phyloP scores from a whole-genome alignment of 306 rosid species.

The Quercus wislizeni region DNA sequence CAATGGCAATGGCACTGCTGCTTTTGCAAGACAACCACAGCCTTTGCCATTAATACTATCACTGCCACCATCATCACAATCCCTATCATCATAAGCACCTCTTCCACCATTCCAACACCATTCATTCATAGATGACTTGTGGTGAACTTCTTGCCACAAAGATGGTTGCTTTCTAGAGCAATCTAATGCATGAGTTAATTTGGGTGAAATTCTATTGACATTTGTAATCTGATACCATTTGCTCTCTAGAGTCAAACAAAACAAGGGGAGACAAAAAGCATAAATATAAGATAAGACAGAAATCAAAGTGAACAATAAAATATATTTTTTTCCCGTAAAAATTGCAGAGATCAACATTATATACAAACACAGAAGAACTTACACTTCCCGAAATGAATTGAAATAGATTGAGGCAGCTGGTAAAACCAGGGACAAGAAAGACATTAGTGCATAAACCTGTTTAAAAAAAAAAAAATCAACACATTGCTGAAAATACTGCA shows the following conservation, averaged over 20 bases:
- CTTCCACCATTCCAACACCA: not conserved
- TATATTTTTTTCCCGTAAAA: slow-evolving; percentile 5
- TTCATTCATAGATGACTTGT: not conserved
- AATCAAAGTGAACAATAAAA: not conserved
- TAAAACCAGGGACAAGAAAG: slow-evolving; percentile 85
- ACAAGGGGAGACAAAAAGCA: slow-evolving; percentile 7
- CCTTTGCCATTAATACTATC: not conserved
- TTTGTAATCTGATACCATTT: not conserved
- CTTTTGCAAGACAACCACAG: not conserved
- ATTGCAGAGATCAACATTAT: slow-evolving; percentile 18
- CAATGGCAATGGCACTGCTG: not conserved
- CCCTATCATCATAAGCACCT: not conserved
- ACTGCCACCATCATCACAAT: not conserved
- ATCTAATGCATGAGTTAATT: not conserved
- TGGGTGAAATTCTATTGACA: not conserved
- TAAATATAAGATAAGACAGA: slow-evolving; percentile 7
- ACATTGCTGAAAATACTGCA: not conserved
- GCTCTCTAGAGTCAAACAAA: not conserved
- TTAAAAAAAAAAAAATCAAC: slow-evolving; percentile 17
- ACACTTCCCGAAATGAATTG: slow-evolving; percentile 92
- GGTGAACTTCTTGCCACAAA: not conserved
- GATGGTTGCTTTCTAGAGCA: not conserved
- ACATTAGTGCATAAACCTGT: slow-evolving; percentile 90
- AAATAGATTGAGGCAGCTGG: slow-evolving; percentile 79
- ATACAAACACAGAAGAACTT: slow-evolving; percentile 39